Conservation (phyloP, 1,284 basidiomycete species). For the Pascua guehoae region DNA sequence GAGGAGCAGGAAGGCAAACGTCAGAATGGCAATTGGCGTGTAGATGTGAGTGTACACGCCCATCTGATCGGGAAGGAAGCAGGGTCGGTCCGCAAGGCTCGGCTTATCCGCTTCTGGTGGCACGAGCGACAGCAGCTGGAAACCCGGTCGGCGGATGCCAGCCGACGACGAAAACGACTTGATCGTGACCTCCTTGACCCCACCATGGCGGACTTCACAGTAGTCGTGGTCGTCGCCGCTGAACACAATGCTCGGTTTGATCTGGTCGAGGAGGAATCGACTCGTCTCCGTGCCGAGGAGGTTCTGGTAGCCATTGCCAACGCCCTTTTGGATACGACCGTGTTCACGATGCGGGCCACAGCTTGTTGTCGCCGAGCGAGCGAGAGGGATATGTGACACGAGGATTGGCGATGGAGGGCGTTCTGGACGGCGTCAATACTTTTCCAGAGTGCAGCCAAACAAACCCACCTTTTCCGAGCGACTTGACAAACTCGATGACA, state of each 20-base stretch:
- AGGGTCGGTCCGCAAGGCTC: slow-evolving; percentile 57
- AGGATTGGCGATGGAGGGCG: slow-evolving; percentile 57
- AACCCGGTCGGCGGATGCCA: slow-evolving; percentile 71
- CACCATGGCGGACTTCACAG: slow-evolving; percentile 66
- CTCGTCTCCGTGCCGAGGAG: slow-evolving; percentile 69
- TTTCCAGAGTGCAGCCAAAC: background rate
- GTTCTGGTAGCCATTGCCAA: slow-evolving; percentile 76
- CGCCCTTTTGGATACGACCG: slow-evolving; percentile 67
- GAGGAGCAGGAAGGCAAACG: slow-evolving; percentile 43
- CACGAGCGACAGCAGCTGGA: slow-evolving; percentile 73
- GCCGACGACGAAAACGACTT: slow-evolving; percentile 79
- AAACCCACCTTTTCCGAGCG: slow-evolving; percentile 54
- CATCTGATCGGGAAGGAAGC: slow-evolving; percentile 65
- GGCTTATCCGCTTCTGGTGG: slow-evolving; percentile 49
- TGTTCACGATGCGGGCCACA: slow-evolving; percentile 74
- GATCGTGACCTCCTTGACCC: slow-evolving; percentile 68
- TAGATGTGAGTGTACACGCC: slow-evolving; percentile 62
- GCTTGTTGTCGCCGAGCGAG: slow-evolving; percentile 62
- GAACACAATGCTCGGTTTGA: slow-evolving; percentile 61
- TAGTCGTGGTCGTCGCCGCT: slow-evolving; percentile 88
- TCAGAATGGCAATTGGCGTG: slow-evolving; percentile 55
- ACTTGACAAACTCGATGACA: slow-evolving; percentile 67
- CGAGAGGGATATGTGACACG: slow-evolving; percentile 77
- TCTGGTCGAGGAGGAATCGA: slow-evolving; percentile 62
- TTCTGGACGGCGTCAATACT: slow-evolving; percentile 24